Evolutionary conservation across 1,139 yeast species (phyloP).

Genomic region (Dujonia santamariae): DNA sequence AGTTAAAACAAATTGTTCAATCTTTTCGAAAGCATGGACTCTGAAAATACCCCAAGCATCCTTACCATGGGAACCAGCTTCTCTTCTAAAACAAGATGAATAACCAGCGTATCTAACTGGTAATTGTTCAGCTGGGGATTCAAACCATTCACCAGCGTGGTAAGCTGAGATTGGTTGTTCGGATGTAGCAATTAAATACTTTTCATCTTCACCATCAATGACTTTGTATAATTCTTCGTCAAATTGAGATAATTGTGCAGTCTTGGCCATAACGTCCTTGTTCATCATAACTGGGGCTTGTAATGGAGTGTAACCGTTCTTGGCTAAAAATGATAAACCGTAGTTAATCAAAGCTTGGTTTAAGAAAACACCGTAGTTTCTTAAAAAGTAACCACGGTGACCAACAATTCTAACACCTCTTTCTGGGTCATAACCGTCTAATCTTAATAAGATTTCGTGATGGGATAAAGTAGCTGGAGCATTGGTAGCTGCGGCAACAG

Average conservation of each 20-base stretch:
- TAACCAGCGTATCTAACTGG: constrained; percentile 97
- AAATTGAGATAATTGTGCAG: constrained; percentile 96
- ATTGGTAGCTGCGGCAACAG: constrained; percentile 70
- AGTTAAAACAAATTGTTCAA: constrained; percentile 92
- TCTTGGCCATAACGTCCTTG: constrained; percentile 98
- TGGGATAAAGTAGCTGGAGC: constrained; percentile 82
- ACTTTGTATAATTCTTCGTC: constrained; percentile 98
- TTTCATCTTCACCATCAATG: constrained; percentile 94
- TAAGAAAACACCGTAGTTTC: constrained; percentile 93
- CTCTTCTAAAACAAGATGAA: constrained; percentile 98
- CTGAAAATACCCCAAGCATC: constrained; percentile 99
- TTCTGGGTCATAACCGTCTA: constrained; percentile 98
- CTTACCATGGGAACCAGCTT: constrained; percentile 99
- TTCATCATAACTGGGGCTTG: constrained; percentile 99
- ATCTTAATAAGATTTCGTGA: constrained; percentile 89
- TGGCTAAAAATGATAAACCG: constrained; percentile 81
- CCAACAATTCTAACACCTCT: constrained; percentile 98
- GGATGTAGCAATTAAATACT: constrained; percentile 95
- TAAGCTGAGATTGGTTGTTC: constrained; percentile 99
- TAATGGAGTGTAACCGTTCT: constrained; percentile 80
- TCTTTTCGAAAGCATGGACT: constrained; percentile 97
- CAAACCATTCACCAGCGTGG: constrained; percentile 98
- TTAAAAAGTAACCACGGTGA: constrained; percentile 96
- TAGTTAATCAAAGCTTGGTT: constrained; percentile 98
- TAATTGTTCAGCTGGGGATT: constrained; percentile 92